These are phyloP conservation scores for Agrocybe pediades DNA, from an alignment of 768 basidiomycete genomes.

Conservation along the genomic window DNA sequence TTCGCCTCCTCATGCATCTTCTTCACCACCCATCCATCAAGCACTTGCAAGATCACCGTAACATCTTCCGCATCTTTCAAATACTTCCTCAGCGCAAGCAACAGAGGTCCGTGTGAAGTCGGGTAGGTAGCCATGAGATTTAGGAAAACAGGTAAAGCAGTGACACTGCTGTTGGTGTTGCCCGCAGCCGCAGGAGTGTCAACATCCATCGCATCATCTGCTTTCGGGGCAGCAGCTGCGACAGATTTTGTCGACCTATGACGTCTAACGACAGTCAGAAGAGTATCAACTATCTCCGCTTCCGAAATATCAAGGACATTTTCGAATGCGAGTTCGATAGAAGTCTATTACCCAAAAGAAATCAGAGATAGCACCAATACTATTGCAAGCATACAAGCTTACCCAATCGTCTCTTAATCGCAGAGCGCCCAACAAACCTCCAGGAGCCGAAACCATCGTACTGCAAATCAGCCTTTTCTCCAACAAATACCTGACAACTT, in stretches of 20 bases:
- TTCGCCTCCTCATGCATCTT: constrained; percentile 35
- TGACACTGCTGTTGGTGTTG: constrained; percentile 11
- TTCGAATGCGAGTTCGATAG: constrained; percentile 52
- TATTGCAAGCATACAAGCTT: constrained; percentile 39
- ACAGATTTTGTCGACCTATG: constrained; percentile 8
- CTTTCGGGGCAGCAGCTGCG: constrained; percentile 14
- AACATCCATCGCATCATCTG: constrained; percentile 45
- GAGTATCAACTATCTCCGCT: constrained; percentile 55
- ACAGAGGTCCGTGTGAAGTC: constrained; percentile 40
- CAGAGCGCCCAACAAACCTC: constrained; percentile 57
- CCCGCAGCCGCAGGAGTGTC: constrained; percentile 20
- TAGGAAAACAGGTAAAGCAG: constrained; percentile 38
- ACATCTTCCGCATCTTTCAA: constrained; percentile 53
- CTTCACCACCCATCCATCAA: constrained; percentile 51
- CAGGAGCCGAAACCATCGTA: constrained; percentile 53
- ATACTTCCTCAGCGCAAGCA: constrained; percentile 51
- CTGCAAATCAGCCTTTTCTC: constrained; percentile 55
- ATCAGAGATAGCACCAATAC: not conserved
- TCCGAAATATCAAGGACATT: constrained; percentile 68
- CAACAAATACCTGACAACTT: constrained; percentile 60
- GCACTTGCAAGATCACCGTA: constrained; percentile 41
- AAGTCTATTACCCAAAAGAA: constrained; percentile 30
- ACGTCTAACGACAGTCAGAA: constrained; percentile 40
- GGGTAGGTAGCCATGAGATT: constrained; percentile 36
- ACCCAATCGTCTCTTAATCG: constrained; percentile 72